A percentile compares a stretch with the other conserved stretches of the same genome.
Evolutionary conservation across 768 basidiomycete species (phyloP).

Genomic region (Exidia glandulosa): DNA sequence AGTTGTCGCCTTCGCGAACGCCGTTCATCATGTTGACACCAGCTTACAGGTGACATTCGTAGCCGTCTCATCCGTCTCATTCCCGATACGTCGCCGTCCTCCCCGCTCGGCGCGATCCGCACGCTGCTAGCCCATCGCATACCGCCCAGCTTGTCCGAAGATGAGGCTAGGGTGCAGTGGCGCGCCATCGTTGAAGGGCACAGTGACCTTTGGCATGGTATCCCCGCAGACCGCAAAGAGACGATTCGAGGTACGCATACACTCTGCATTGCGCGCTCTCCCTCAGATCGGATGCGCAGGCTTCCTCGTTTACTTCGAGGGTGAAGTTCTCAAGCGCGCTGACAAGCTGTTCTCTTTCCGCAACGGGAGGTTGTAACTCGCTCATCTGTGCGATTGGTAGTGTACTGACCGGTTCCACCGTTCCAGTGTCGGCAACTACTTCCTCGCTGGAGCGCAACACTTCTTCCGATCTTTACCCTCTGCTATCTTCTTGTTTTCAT

Average conservation of each 20-base stretch:
- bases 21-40: too few relatives aligned
- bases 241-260: slow-evolving; percentile 61
- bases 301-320: slow-evolving; percentile 88
- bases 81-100: slow-evolving; percentile 44
- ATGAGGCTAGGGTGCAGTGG: slow-evolving; percentile 83
- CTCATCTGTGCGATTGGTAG: slow-evolving; percentile 13
- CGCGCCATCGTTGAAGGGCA: slow-evolving; percentile 82
- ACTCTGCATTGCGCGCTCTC: neutral
- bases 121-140: slow-evolving; percentile 71
- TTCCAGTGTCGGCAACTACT: slow-evolving; percentile 76
- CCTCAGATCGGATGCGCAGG: slow-evolving; percentile 35
- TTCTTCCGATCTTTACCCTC: slow-evolving; percentile 91
- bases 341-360: slow-evolving; percentile 92
- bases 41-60: slow-evolving; percentile 63
- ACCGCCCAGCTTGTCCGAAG: slow-evolving; percentile 53
- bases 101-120: slow-evolving; percentile 64
- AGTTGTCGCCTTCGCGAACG: slow-evolving; percentile 5
- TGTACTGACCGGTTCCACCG: neutral
- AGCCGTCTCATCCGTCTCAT: slow-evolving; percentile 85
- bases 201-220: slow-evolving; percentile 70
- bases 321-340: slow-evolving; percentile 73
- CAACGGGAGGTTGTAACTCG: slow-evolving; percentile 61
- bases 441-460: slow-evolving; percentile 76
- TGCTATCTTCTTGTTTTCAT: slow-evolving; percentile 88
- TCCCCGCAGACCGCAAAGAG: slow-evolving; percentile 85